Conservation (phyloP, 352 stramenopile species). For the Pythium pyrilobum region DNA sequence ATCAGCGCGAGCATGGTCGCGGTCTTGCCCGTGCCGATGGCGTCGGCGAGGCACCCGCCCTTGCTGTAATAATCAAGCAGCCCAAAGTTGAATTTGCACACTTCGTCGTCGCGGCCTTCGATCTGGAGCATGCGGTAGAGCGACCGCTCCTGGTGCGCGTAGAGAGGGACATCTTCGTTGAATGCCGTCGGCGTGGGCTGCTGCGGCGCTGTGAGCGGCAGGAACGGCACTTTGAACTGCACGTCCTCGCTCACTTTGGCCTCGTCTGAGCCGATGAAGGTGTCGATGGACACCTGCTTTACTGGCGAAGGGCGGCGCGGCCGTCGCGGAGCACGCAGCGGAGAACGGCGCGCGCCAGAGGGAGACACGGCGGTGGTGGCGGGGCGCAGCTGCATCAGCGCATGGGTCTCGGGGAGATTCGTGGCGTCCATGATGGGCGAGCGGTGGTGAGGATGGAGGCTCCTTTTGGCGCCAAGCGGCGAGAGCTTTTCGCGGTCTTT, state of each 20-base stretch:
- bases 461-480: not conserved
- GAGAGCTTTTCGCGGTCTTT: not conserved
- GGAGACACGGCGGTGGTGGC: too few relatives aligned
- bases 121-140: conserved; percentile 84
- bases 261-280: conserved; percentile 34
- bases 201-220: conserved; percentile 65
- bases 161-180: conserved; percentile 43
- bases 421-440: too few relatives aligned
- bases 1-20: conserved; percentile 77
- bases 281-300: conserved; percentile 48
- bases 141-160: conserved; percentile 76
- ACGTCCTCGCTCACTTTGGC: conserved; percentile 46
- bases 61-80: conserved; percentile 68
- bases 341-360: not conserved
- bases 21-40: conserved; percentile 83
- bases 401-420: too few relatives aligned
- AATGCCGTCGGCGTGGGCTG: conserved; percentile 57
- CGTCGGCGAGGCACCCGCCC: conserved; percentile 67
- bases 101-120: conserved; percentile 54
- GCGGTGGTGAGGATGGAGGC: too few relatives aligned
- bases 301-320: conserved; percentile 11
- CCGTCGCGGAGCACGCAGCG: not conserved
- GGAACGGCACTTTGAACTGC: conserved; percentile 79
- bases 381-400: too few relatives aligned
- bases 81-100: conserved; percentile 71